A percentile compares a stretch with the other conserved stretches of the same genome.
Evolutionary conservation across 805 yeast species (phyloP).

Genomic region (Maudiozyma serrabonitensis): DNA sequence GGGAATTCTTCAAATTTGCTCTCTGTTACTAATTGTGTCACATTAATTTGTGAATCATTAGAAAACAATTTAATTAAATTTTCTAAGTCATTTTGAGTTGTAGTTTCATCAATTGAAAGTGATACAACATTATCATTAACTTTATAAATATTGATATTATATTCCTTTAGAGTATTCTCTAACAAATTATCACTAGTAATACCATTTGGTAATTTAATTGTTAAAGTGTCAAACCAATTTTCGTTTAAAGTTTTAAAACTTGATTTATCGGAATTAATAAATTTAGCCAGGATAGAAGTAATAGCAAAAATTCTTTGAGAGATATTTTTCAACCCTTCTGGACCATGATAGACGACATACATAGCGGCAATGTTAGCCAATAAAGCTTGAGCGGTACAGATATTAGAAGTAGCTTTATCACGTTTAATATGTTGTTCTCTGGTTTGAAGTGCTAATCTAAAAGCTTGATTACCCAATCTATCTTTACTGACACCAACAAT

Average conservation of each 20-base stretch:
- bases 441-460: constrained; percentile 89
- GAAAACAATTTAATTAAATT: constrained; percentile 51
- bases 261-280: constrained; percentile 33
- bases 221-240: constrained; percentile 81
- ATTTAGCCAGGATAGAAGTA: constrained; percentile 61
- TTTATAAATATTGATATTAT: constrained; percentile 69
- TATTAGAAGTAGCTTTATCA: constrained; percentile 95
- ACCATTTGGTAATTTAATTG: constrained; percentile 43
- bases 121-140: constrained; percentile 54
- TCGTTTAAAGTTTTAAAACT: constrained; percentile 36
- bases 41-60: constrained; percentile 5
- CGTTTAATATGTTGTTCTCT: constrained; percentile 97
- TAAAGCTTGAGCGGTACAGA: constrained; percentile 96
- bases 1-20: constrained; percentile 41
- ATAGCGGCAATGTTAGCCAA: constrained; percentile 92
- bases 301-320: constrained; percentile 67
- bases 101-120: constrained; percentile 87
- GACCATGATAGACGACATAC: constrained; percentile 95
- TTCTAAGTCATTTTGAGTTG: constrained; percentile 49
- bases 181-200: constrained; percentile 48
- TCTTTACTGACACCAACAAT: constrained; percentile 89
- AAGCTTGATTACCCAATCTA: constrained; percentile 80
- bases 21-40: background rate
- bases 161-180: constrained; percentile 37
- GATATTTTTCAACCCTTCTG: constrained; percentile 69